Evolutionary conservation across 2,329 filamentous ascomycete species (phyloP).

Genomic region (Phyllosticta citrichinensis): DNA sequence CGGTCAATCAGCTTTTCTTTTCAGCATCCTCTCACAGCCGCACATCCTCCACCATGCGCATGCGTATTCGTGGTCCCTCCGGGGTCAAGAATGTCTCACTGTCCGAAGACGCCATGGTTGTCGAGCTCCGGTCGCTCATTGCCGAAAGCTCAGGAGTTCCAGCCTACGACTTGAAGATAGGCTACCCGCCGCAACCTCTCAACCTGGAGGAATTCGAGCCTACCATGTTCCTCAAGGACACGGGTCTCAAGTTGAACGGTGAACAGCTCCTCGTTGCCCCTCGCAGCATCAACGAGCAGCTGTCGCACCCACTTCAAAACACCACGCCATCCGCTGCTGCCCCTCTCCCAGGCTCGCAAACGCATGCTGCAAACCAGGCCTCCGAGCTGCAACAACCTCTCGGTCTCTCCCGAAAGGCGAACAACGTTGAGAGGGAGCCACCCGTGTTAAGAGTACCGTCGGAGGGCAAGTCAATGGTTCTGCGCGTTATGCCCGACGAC

Average conservation of each 20-base stretch:
- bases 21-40: neutral
- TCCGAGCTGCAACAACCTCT: slow-evolving; percentile 21
- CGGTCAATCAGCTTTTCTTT: neutral
- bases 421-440: slow-evolving; percentile 44
- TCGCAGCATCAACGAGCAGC: slow-evolving; percentile 25
- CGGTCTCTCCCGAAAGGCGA: slow-evolving; percentile 33
- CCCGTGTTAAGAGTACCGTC: slow-evolving; percentile 51
- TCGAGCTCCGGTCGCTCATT: slow-evolving; percentile 51
- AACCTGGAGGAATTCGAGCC: slow-evolving; percentile 45
- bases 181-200: slow-evolving; percentile 68
- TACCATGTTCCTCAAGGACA: slow-evolving; percentile 41
- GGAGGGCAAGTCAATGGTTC: slow-evolving; percentile 50
- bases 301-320: slow-evolving; percentile 17
- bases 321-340: slow-evolving; percentile 15
- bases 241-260: slow-evolving; percentile 54
- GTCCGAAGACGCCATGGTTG: slow-evolving; percentile 56
- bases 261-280: slow-evolving; percentile 57
- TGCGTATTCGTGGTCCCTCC: slow-evolving; percentile 64
- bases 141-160: slow-evolving; percentile 53
- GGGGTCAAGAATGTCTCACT: slow-evolving; percentile 63
- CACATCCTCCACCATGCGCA: slow-evolving; percentile 49
- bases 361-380: slow-evolving; percentile 1
- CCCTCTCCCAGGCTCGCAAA: slow-evolving; percentile 15
- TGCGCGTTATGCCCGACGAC: slow-evolving; percentile 94
- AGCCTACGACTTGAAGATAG: slow-evolving; percentile 69